Base-by-base conservation (phyloP, 129 eudicot genomes). In the Flaveria robusta region DNA sequence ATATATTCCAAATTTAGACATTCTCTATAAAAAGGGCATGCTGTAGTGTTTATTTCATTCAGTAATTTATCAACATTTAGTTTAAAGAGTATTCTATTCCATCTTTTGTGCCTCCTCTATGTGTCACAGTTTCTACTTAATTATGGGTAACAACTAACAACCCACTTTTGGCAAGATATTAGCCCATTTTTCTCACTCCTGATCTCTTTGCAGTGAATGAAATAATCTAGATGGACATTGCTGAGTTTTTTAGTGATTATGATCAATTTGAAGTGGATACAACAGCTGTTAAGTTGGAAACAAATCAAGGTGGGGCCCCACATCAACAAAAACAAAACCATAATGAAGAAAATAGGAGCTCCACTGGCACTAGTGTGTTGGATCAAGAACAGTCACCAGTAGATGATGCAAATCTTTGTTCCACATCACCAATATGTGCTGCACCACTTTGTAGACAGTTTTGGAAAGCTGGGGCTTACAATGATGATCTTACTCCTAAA, bases 401-500 rank as follows among this genome's bases (percentile, higher is more conserved):
- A 72, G 95, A 81, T 67, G 91, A 87, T 50, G 68, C 93, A 20
- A 82, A 75, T 79, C 89, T 83, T 55, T 75, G 87, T 79, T 83
- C 92, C 29, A 81, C 87, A 27, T 86, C 97, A 8, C 81, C 97
- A 50, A 34, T 89, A 51, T 87, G 87, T 72, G 83, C 91, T 7
- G 97, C 97, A 37, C 97, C 98, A 20, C 59, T 93, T 68, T 85
- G 92, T 75, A 88, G 97, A 50, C 96, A 93, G 76, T 93, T 93
- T 78, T 93, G 98, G 98, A 93, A 81, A 89, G 97, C 97, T 76
- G 98, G 98, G 68, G 66, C 85, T 46, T 93, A 93, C 70, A 81
- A 86, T 37, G 89, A 85, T 49, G 86, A 69, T 78, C 85, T 82
- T 63, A 66, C 50, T 50, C 79, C 87, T 9, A 88, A 84, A 59